Evolutionary conservation across 2,329 filamentous ascomycete species (phyloP).

Genomic region (Talaromyces sp.): DNA sequence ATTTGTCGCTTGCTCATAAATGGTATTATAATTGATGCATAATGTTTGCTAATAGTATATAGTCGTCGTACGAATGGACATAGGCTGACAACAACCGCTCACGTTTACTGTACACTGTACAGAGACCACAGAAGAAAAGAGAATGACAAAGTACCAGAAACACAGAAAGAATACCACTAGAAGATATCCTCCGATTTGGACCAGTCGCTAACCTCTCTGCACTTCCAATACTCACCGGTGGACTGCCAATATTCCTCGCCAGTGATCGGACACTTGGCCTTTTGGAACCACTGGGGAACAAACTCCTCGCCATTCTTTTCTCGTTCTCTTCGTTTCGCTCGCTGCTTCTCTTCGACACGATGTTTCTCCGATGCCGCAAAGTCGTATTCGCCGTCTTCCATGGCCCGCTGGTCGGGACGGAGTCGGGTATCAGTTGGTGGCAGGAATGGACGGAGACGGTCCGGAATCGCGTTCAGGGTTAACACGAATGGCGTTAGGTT

Average conservation of each 20-base stretch:
- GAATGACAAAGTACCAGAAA: not conserved
- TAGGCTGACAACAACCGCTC: not conserved
- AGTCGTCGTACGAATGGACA: not conserved
- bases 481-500: constrained; percentile 96
- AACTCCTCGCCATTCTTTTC: constrained; percentile 82
- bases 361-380: constrained; percentile 92
- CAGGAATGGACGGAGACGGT: constrained; percentile 72
- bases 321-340: constrained; percentile 68
- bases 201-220: constrained; percentile 63
- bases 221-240: constrained; percentile 84
- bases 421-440: constrained; percentile 93
- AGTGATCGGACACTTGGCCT: constrained; percentile 70
- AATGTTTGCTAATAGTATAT: not conserved
- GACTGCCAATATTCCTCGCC: constrained; percentile 90
- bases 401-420: constrained; percentile 89
- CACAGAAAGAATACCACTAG: constrained; percentile 29
- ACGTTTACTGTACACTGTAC: not conserved
- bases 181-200: constrained; percentile 74
- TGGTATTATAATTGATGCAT: not conserved
- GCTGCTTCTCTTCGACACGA: constrained; percentile 86
- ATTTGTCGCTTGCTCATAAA: not conserved
- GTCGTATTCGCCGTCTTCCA: constrained; percentile 98
- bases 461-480: constrained; percentile 87
- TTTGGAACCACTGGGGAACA: constrained; percentile 78
- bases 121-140: not conserved